Evolutionary conservation across 2,329 filamentous ascomycete genomes (phyloP).

Genomic region (Dichotomopilus funicola): DNA sequence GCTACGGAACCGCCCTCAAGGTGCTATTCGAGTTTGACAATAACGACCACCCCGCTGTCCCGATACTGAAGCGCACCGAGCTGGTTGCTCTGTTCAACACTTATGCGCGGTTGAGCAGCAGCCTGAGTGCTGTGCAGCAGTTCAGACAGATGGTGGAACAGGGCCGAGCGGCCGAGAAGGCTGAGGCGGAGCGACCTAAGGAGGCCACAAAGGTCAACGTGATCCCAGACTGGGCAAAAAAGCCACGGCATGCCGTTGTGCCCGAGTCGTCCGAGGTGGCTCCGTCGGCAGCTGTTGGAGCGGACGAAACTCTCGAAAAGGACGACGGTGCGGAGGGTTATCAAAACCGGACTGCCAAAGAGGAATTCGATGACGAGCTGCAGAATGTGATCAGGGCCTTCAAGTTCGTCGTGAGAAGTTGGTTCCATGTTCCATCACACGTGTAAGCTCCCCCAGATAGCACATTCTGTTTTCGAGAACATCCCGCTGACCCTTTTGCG

Average conservation of each 20-base stretch:
- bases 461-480: not conserved
- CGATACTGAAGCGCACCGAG: conserved; percentile 77
- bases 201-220: conserved; percentile 23
- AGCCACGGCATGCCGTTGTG: conserved; percentile 37
- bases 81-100: conserved; percentile 94
- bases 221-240: conserved; percentile 36
- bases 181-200: conserved; percentile 22
- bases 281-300: conserved; percentile 37
- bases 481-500: conserved; percentile 1
- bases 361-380: conserved; percentile 59
- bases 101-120: conserved; percentile 77
- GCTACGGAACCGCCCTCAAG: conserved; percentile 91
- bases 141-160: conserved; percentile 56
- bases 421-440: conserved; percentile 60
- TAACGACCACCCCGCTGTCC: conserved; percentile 45
- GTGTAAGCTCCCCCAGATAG: conserved; percentile 52
- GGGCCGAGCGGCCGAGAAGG: conserved; percentile 26
- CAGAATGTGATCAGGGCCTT: conserved; percentile 55
- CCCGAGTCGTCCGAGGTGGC: conserved; percentile 28
- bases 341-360: conserved; percentile 41
- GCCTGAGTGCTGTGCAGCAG: conserved; percentile 64
- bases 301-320: conserved; percentile 30
- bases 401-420: conserved; percentile 62
- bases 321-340: conserved; percentile 26
- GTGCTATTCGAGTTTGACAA: conserved; percentile 90